A percentile compares a stretch with the other conserved stretches of the same genome.
Evolutionary conservation across 768 basidiomycete genomes (phyloP).

Genomic region (Pholiota conissans): DNA sequence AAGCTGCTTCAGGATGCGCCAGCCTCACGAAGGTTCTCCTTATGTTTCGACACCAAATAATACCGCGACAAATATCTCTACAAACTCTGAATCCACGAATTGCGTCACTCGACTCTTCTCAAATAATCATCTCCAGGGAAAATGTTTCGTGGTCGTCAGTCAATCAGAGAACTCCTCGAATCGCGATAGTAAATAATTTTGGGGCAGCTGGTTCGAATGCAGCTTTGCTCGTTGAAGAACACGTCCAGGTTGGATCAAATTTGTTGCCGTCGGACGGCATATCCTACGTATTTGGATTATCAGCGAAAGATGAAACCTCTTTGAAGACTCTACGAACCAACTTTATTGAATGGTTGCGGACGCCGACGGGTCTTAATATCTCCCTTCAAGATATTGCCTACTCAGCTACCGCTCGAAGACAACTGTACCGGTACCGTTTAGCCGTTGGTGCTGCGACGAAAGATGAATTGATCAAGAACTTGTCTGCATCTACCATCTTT

Average conservation of each 20-base stretch:
- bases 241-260: slow-evolving; percentile 17
- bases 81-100: slow-evolving; percentile 57
- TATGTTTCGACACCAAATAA: slow-evolving; percentile 57
- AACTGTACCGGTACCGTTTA: slow-evolving; percentile 52
- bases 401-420: slow-evolving; percentile 65
- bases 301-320: slow-evolving; percentile 53
- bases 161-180: slow-evolving; percentile 33
- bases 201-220: slow-evolving; percentile 75
- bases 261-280: slow-evolving; percentile 3
- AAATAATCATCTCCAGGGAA: slow-evolving; percentile 46
- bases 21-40: slow-evolving; percentile 70
- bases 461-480: slow-evolving; percentile 45
- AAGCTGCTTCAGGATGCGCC: slow-evolving; percentile 74
- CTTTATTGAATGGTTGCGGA: slow-evolving; percentile 50
- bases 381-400: slow-evolving; percentile 59
- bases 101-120: slow-evolving; percentile 43
- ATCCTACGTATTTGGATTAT: slow-evolving; percentile 56
- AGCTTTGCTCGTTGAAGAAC: slow-evolving; percentile 61
- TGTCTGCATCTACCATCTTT: slow-evolving; percentile 35
- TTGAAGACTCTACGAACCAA: slow-evolving; percentile 47
- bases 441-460: slow-evolving; percentile 43
- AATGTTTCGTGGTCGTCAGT: slow-evolving; percentile 42
- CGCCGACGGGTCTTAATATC: slow-evolving; percentile 18
- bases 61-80: slow-evolving; percentile 64
- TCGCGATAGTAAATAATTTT: slow-evolving; percentile 72